These are phyloP conservation scores for Prototheca wickerhamii DNA, from an alignment of 163 green algal species.

Conservation along the genomic window DNA sequence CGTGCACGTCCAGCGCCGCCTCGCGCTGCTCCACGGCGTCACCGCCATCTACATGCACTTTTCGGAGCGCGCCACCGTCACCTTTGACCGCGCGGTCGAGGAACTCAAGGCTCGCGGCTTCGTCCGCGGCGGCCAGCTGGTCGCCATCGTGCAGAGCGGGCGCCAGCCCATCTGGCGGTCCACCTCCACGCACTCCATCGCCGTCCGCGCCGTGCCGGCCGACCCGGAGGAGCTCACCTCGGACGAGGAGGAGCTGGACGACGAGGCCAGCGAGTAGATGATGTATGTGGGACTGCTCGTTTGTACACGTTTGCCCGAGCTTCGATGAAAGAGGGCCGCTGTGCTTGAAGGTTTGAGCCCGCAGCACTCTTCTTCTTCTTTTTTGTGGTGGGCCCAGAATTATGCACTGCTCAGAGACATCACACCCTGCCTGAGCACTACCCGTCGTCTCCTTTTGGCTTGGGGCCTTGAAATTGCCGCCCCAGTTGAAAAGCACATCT, in stretches of 20 bases:
- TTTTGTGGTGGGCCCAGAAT: neutral
- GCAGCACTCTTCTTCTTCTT: neutral
- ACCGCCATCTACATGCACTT: conserved; percentile 51
- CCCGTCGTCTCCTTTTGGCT: no score
- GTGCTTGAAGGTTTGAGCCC: neutral
- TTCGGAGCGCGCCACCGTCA: conserved; percentile 23
- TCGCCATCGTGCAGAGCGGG: conserved; percentile 79
- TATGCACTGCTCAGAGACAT: no score
- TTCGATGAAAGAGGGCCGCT: neutral
- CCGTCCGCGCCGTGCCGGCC: conserved; percentile 36
- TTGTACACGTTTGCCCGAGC: no score
- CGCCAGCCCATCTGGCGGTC: conserved; percentile 70
- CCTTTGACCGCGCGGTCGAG: conserved; percentile 47
- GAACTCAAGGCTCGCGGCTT: conserved; percentile 51
- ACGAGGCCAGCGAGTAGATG: no score
- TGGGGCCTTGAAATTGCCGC: no score
- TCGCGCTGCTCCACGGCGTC: conserved; percentile 75
- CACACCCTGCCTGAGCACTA: no score
- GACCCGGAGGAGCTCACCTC: neutral
- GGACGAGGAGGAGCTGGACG: neutral
- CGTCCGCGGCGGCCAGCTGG: conserved; percentile 50
- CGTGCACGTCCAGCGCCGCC: conserved; percentile 57
- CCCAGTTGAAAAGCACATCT: no score
- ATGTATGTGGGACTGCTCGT: no score
- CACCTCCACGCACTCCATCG: conserved; percentile 68